These are phyloP conservation scores for Priceomyces medius DNA, from an alignment of 805 yeast species.

Conservation along the genomic window DNA sequence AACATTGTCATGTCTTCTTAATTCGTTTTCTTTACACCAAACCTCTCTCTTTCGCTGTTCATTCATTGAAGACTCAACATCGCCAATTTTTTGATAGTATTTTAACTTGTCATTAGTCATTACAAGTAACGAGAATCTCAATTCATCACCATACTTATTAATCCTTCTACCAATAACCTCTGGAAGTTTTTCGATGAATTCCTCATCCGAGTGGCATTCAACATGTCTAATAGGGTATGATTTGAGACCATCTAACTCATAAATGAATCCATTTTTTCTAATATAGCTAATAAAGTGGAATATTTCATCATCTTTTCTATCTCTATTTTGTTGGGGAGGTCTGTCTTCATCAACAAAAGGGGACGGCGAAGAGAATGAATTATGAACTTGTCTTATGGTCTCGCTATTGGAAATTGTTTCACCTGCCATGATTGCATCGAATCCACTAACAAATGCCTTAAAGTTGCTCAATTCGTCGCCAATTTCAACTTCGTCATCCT, in stretches of 20 bases:
- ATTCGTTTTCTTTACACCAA: slow-evolving; percentile 55
- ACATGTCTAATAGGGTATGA: slow-evolving; percentile 53
- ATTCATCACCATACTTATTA: slow-evolving; percentile 46
- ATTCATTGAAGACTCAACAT: slow-evolving; percentile 30
- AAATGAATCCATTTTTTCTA: slow-evolving; percentile 42
- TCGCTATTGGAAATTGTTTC: slow-evolving; percentile 63
- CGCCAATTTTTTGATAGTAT: slow-evolving; percentile 36
- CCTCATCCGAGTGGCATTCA: slow-evolving; percentile 37
- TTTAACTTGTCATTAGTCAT: slow-evolving; percentile 51
- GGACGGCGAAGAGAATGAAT: slow-evolving; percentile 58
- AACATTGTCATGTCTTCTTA: slow-evolving; percentile 54
- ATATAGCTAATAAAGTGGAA: slow-evolving; percentile 63
- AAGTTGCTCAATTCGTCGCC: slow-evolving; percentile 51
- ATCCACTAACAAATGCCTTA: slow-evolving; percentile 48
- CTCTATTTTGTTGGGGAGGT: slow-evolving; percentile 17
- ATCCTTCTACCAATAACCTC: slow-evolving; percentile 48
- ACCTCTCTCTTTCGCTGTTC: slow-evolving; percentile 49
- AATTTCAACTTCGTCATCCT: slow-evolving; percentile 33
- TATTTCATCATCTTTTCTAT: slow-evolving; percentile 48
- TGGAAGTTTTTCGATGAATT: slow-evolving; percentile 43
- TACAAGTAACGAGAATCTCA: slow-evolving; percentile 57
- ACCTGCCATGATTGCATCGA: slow-evolving; percentile 58
- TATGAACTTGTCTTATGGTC: slow-evolving; percentile 54
- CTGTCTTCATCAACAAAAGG: slow-evolving; percentile 48
- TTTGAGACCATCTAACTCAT: slow-evolving; percentile 65